These are phyloP conservation scores for Raphanus raphanistrum DNA, from an alignment of 345 rosid genomes.

Conservation along the genomic window DNA sequence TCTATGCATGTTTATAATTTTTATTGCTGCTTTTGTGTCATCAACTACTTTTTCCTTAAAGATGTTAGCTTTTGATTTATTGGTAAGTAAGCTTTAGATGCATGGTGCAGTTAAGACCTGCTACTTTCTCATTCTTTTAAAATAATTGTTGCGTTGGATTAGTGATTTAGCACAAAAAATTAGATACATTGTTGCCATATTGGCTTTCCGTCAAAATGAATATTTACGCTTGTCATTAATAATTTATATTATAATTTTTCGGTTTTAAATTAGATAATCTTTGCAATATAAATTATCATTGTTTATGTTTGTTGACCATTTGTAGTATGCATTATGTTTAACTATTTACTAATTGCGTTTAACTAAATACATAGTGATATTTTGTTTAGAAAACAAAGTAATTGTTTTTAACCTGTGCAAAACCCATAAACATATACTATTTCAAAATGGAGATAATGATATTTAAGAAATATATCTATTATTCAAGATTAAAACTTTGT, in stretches of 20 bases:
- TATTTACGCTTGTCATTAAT: neutral
- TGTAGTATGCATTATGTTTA: neutral
- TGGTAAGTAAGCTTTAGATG: neutral
- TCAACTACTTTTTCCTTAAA: neutral
- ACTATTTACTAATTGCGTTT: neutral
- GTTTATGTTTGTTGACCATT: neutral
- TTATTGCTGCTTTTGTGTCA: neutral
- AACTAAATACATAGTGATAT: neutral
- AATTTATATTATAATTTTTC: too few relatives aligned
- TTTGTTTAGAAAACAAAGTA: neutral
- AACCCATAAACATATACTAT: neutral
- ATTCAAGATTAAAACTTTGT: neutral
- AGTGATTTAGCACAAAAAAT: neutral
- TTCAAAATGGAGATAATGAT: neutral
- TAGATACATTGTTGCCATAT: neutral
- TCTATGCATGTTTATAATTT: constrained; percentile 10
- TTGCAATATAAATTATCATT: neutral
- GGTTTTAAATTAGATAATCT: neutral
- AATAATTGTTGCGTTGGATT: neutral
- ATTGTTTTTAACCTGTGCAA: neutral
- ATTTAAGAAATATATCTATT: neutral
- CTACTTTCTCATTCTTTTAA: neutral
- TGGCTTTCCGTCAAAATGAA: neutral
- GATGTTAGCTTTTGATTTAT: constrained; percentile 5
- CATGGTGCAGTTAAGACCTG: neutral